Evolutionary conservation across 352 stramenopile species (phyloP).

Genomic region (Globisporangium radiosum): DNA sequence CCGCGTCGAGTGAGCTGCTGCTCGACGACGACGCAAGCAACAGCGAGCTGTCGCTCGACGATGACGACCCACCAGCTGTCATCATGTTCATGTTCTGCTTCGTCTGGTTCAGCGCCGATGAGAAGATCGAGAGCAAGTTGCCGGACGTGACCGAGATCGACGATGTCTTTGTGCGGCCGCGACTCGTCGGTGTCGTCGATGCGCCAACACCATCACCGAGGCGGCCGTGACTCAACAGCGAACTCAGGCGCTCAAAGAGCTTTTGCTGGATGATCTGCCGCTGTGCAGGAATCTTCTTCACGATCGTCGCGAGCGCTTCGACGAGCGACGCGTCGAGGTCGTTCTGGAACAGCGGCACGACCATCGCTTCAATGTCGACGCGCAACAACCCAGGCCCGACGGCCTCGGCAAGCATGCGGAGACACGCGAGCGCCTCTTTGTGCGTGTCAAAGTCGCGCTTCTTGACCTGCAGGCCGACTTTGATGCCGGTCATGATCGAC

Average conservation of each 20-base stretch:
- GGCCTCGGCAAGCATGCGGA: slow-evolving; percentile 77
- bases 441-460: slow-evolving; percentile 84
- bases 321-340: slow-evolving; percentile 76
- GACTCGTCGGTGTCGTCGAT: slow-evolving; percentile 48
- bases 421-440: slow-evolving; percentile 73
- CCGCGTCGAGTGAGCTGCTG: slow-evolving; percentile 23
- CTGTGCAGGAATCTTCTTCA: slow-evolving; percentile 77
- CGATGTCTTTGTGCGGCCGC: slow-evolving; percentile 65
- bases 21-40: slow-evolving; percentile 9
- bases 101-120: slow-evolving; percentile 38
- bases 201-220: slow-evolving; percentile 38
- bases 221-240: slow-evolving; percentile 47
- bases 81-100: slow-evolving; percentile 38
- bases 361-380: slow-evolving; percentile 78
- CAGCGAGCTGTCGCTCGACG: slow-evolving; percentile 32
- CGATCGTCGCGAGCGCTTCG: slow-evolving; percentile 77
- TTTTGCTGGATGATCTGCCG: slow-evolving; percentile 77
- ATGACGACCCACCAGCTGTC: slow-evolving; percentile 19
- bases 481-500: slow-evolving; percentile 84
- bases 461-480: slow-evolving; percentile 72
- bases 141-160: slow-evolving; percentile 64
- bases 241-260: slow-evolving; percentile 77
- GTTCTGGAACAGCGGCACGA: slow-evolving; percentile 76
- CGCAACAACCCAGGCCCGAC: slow-evolving; percentile 66
- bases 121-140: slow-evolving; percentile 67